phyloP scores from a whole-genome alignment of 164 flowering plant species.

The Magnolia sinica region DNA sequence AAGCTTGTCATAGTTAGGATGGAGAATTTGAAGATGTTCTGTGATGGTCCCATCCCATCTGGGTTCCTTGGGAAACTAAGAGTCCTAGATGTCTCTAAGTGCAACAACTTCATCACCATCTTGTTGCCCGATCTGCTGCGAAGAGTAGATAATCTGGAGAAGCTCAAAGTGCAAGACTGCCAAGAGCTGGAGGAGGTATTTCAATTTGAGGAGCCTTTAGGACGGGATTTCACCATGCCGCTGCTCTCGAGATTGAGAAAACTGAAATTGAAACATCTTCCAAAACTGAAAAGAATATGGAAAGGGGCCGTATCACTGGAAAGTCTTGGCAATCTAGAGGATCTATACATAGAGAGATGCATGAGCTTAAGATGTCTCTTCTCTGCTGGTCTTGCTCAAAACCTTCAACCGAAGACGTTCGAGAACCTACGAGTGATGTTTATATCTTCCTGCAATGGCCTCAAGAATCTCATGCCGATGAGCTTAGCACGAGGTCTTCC shows the following conservation, averaged over 20 bases:
- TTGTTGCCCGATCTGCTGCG: background rate
- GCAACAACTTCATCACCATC: background rate
- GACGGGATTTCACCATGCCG: background rate
- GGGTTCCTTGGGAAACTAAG: constrained; percentile 1
- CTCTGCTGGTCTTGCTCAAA: background rate
- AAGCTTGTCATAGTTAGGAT: background rate
- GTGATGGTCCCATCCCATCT: background rate
- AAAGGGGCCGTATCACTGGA: background rate
- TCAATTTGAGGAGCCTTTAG: background rate
- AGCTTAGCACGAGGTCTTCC: constrained; percentile 6
- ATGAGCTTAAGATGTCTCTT: background rate
- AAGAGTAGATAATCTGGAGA: background rate
- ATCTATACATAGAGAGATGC: background rate
- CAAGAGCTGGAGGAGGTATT: constrained; percentile 1
- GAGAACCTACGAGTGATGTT: background rate
- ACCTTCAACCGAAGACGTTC: background rate
- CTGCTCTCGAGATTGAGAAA: background rate
- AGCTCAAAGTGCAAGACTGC: background rate
- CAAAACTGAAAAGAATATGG: background rate
- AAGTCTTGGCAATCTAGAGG: background rate
- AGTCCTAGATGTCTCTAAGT: background rate
- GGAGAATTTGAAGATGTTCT: background rate
- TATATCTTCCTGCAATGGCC: background rate
- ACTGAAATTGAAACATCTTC: background rate
- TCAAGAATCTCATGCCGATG: background rate